These are phyloP conservation scores for Cryphonectria radicalis DNA, from an alignment of 2,329 filamentous ascomycete genomes.

Conservation along the genomic window DNA sequence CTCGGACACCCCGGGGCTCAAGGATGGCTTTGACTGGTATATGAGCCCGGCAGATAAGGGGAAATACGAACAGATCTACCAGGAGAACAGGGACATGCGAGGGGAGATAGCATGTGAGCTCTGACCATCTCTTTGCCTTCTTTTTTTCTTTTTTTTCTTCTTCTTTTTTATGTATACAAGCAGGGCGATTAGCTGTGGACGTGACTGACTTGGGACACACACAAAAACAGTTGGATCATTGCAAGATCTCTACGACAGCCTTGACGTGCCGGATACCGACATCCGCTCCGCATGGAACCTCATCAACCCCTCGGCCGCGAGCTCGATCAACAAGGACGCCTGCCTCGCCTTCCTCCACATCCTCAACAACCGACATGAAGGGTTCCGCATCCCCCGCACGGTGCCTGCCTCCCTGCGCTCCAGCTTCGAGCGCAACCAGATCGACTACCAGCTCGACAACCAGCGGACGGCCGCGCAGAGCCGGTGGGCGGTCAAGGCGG, in stretches of 20 bases:
- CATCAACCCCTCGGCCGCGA: constrained; percentile 84
- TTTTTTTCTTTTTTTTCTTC: too few species aligned
- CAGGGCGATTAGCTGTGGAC: not conserved
- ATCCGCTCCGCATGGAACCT: constrained; percentile 95
- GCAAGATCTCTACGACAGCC: constrained; percentile 81
- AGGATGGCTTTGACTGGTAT: constrained; percentile 99
- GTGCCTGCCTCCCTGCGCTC: constrained; percentile 90
- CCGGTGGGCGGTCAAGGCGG: constrained; percentile 78
- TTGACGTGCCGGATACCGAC: constrained; percentile 76
- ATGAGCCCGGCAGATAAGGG: constrained; percentile 90
- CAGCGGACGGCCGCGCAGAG: constrained; percentile 66
- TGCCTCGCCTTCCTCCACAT: constrained; percentile 95
- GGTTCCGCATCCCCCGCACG: constrained; percentile 87
- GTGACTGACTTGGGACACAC: constrained; percentile 27
- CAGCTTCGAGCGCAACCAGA: constrained; percentile 93
- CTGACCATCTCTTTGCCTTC: too few species aligned
- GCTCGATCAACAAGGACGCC: constrained; percentile 91
- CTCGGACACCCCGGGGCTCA: constrained; percentile 79
- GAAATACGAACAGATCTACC: constrained; percentile 98
- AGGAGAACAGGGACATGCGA: constrained; percentile 83
- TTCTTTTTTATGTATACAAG: not conserved
- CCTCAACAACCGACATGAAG: constrained; percentile 93
- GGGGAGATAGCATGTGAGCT: constrained; percentile 78
- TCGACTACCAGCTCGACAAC: constrained; percentile 92
- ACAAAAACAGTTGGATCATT: constrained; percentile 70